Evolutionary conservation across 768 basidiomycete genomes (phyloP).

Genomic region (Suillus ampliporus): DNA sequence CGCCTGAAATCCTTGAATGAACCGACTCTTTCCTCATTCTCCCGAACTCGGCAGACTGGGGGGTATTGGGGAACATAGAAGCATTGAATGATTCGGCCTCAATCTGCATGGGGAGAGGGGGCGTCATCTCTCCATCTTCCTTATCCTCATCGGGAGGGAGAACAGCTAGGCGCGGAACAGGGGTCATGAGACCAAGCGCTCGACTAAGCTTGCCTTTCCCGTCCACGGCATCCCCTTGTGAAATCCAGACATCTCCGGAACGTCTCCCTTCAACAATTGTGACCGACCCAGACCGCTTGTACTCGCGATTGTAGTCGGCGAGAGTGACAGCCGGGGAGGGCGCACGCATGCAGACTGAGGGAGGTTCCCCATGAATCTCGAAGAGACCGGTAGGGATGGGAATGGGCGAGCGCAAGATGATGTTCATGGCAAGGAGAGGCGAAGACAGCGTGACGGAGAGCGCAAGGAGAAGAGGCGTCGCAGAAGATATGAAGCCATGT

Average conservation of each 20-base stretch:
- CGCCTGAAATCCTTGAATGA: constrained; percentile 58
- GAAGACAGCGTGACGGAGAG: constrained; percentile 73
- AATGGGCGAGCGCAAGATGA: constrained; percentile 63
- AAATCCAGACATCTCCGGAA: constrained; percentile 77
- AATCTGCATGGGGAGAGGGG: constrained; percentile 66
- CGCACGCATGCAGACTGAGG: constrained; percentile 47
- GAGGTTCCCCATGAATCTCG: constrained; percentile 51
- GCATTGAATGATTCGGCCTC: constrained; percentile 50
- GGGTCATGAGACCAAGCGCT: constrained; percentile 64
- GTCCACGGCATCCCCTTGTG: constrained; percentile 73
- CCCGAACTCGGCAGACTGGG: constrained; percentile 64
- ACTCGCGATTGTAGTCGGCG: constrained; percentile 39
- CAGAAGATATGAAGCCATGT: constrained; percentile 43
- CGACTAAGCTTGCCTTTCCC: constrained; percentile 66
- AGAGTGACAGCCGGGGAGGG: constrained; percentile 48
- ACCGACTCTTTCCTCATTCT: constrained; percentile 55
- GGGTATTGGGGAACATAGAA: constrained; percentile 52
- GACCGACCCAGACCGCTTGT: constrained; percentile 64
- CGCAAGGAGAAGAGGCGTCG: constrained; percentile 55
- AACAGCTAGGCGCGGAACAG: constrained; percentile 71
- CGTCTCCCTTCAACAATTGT: constrained; percentile 74
- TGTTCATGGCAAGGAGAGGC: constrained; percentile 66
- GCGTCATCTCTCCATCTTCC: constrained; percentile 51
- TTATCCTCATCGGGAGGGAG: constrained; percentile 55
- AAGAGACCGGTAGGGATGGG: constrained; percentile 74